phyloP scores from a whole-genome alignment of 345 rosid genomes.

The Syzygium oleosum region DNA sequence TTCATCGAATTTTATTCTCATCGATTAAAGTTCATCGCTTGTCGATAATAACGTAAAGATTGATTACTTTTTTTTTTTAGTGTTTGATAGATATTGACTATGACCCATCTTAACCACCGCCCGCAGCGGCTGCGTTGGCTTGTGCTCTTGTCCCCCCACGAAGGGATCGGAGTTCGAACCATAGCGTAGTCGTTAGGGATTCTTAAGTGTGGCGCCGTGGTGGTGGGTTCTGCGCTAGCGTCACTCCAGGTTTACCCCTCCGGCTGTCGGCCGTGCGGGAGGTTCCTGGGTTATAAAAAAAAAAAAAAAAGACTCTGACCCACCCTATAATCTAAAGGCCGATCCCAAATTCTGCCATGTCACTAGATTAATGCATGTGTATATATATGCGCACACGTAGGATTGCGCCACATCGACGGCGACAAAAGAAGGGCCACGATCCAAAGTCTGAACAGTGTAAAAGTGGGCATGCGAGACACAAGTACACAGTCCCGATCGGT shows the following conservation, averaged over 20 bases:
- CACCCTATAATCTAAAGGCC: not conserved
- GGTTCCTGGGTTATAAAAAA: no score
- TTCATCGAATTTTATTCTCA: rapidly evolving
- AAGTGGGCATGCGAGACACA: not conserved
- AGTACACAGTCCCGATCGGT: not conserved
- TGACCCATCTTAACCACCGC: no score
- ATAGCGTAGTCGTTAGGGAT: no score
- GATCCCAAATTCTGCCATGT: not conserved
- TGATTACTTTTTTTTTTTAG: not conserved
- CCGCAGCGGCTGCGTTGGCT: no score
- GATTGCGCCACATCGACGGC: not conserved
- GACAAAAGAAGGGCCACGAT: not conserved
- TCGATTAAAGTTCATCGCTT: not conserved
- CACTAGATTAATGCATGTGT: not conserved
- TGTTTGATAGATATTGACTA: not conserved
- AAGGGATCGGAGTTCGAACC: no score
- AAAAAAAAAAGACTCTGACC: no score
- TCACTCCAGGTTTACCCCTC: no score
- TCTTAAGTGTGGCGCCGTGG: no score
- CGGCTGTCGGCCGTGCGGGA: no score
- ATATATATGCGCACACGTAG: not conserved
- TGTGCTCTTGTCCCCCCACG: no score
- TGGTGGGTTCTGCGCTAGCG: no score
- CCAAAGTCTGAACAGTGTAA: not conserved
- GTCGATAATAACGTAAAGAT: not conserved